Base-by-base conservation (phyloP, 495 filamentous ascomycete genomes). In the Penicillium parvum region DNA sequence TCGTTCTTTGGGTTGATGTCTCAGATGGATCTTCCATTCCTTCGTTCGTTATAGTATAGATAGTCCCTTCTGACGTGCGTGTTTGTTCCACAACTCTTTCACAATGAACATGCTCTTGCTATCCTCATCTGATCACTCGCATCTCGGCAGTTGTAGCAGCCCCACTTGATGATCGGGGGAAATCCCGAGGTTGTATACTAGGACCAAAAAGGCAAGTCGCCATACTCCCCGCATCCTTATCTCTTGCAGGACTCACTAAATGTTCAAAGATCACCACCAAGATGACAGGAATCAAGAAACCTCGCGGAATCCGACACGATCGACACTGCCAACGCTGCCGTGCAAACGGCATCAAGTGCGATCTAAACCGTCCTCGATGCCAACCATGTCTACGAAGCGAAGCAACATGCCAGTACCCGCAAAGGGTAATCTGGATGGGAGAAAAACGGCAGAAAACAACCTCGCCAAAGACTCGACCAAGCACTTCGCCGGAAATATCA, bases 271-370 rank as follows among this genome's bases (percentile, higher is more conserved):
- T 3, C 23, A 8, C 14, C 15, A 33, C 37, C 19, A 29, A 9
- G 3, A 59, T 58, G 54, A 33, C 40, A 10, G 21, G 40, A 10
- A 26, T 37, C n/a, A 59, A 59, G 32, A 68, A 64, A 47, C 58
- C 60, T 18, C 61, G 62, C 8, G 55, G 63, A 7, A 64, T 67
- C 25, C 57, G 62, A 9, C 51, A 60, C 21, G 62, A 65, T 41
- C 61, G 62, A 15, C 58, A 65, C 28, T 65, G 62, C 29, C 37
- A 50, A 20, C 54, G 47, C 26, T 65, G 62, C 35, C 60, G 58
- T 40, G 30, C 17, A 20, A 51, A 57, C 25, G 44, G 52, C 18
- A 42, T 60, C 46, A 65, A 65, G 33, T 65, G 62, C 32, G 62
- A 65, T 47, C 34, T 65, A 2, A 65, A 65, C 22, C 49, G 62